phyloP scores from a whole-genome alignment of 768 basidiomycete genomes.

The Hydnomerulius pinastri region DNA sequence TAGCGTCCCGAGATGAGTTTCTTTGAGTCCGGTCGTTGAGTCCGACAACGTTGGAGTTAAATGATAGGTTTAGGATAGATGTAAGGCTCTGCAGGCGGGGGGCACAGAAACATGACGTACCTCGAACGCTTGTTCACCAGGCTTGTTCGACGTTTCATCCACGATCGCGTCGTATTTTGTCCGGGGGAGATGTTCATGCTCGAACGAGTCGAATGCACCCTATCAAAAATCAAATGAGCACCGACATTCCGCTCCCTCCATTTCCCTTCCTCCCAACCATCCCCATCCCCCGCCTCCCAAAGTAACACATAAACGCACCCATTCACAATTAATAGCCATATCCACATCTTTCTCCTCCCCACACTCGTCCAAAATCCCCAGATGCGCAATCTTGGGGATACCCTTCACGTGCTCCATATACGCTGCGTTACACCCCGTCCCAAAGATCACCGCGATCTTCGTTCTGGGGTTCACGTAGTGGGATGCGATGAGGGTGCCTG shows the following conservation, averaged over 20 bases:
- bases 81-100: too few species aligned
- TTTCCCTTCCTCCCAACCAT: too few species aligned
- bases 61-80: too few species aligned
- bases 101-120: slow-evolving; percentile 43
- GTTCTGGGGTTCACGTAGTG: slow-evolving; percentile 91
- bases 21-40: too few species aligned
- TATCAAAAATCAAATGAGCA: too few species aligned
- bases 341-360: too few species aligned
- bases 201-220: slow-evolving; percentile 97
- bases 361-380: too few species aligned
- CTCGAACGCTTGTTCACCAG: slow-evolving; percentile 92
- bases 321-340: slow-evolving; percentile 98
- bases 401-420: slow-evolving; percentile 91
- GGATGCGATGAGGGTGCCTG: slow-evolving; percentile 95
- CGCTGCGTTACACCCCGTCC: slow-evolving; percentile 97
- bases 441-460: slow-evolving; percentile 95
- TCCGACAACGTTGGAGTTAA: too few species aligned
- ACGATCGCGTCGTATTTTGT: slow-evolving; percentile 94
- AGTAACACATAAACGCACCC: slow-evolving; percentile 51
- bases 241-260: too few species aligned
- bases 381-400: slow-evolving; percentile 80
- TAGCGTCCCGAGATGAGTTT: slow-evolving; percentile 97
- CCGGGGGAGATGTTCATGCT: slow-evolving; percentile 91
- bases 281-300: not conserved
- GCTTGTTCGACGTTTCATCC: slow-evolving; percentile 95